phyloP scores from a whole-genome alignment of 1,284 basidiomycete genomes.

The Ganoderma sinense region DNA sequence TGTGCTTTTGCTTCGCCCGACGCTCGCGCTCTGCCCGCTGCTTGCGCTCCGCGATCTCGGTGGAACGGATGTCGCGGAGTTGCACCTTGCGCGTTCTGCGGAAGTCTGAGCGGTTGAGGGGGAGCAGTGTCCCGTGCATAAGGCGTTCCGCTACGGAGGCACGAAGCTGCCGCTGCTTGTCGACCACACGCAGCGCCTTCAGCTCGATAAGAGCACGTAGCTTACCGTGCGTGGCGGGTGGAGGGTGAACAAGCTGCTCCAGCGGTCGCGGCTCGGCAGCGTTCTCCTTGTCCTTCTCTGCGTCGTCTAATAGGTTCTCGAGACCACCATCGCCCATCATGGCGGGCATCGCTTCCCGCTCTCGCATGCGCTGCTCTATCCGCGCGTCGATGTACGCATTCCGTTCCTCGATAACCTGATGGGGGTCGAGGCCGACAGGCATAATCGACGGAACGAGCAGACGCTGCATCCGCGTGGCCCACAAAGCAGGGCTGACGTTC shows the following conservation, averaged over 20 bases:
- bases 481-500: constrained; percentile 64
- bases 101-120: constrained; percentile 93
- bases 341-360: constrained; percentile 86
- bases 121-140: constrained; percentile 90
- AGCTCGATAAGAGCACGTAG: constrained; percentile 94
- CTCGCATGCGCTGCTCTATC: constrained; percentile 88
- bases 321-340: constrained; percentile 83
- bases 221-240: constrained; percentile 76
- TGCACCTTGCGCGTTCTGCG: constrained; percentile 89
- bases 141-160: constrained; percentile 90
- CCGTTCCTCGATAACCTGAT: constrained; percentile 90
- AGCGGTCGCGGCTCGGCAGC: constrained; percentile 37
- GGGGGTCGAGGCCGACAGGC: constrained; percentile 94
- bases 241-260: constrained; percentile 54
- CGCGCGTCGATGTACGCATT: constrained; percentile 92
- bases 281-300: constrained; percentile 54
- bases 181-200: constrained; percentile 89
- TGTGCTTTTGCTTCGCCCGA: constrained; percentile 95
- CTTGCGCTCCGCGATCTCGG: constrained; percentile 90
- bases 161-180: constrained; percentile 89
- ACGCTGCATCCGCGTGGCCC: constrained; percentile 79
- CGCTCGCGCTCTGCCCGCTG: constrained; percentile 94
- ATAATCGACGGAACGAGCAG: constrained; percentile 89
- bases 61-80: constrained; percentile 89
- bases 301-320: constrained; percentile 63